Evolutionary conservation across 768 basidiomycete species (phyloP).

Genomic region (Tylopilus felleus): DNA sequence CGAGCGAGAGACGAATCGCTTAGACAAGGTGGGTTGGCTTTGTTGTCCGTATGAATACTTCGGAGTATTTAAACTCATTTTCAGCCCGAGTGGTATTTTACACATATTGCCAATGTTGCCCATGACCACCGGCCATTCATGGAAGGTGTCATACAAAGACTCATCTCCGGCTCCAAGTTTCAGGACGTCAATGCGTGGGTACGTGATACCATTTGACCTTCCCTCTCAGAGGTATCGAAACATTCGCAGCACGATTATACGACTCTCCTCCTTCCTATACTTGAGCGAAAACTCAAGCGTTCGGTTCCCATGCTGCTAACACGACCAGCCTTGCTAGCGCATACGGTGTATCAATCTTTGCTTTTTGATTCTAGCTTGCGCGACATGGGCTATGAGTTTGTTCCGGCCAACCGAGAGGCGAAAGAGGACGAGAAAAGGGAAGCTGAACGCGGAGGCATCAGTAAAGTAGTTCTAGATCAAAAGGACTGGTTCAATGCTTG

Average conservation of each 20-base stretch:
- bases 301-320: conserved; percentile 71
- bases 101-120: conserved; percentile 81
- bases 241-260: conserved; percentile 77
- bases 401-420: conserved; percentile 20
- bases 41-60: background rate
- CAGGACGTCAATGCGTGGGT: conserved; percentile 74
- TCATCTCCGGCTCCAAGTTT: conserved; percentile 65
- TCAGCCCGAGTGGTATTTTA: conserved; percentile 97
- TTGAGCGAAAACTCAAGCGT: conserved; percentile 70
- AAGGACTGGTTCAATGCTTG: conserved; percentile 90
- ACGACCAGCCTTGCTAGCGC: conserved; percentile 84
- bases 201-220: conserved; percentile 20
- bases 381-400: conserved; percentile 68
- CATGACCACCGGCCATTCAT: conserved; percentile 86
- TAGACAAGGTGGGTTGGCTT: conserved; percentile 71
- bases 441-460: conserved; percentile 68
- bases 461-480: conserved; percentile 76
- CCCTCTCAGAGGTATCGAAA: background rate
- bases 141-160: conserved; percentile 65
- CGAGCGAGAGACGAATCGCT: conserved; percentile 77
- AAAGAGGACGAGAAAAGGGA: conserved; percentile 18
- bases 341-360: conserved; percentile 92
- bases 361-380: conserved; percentile 77
- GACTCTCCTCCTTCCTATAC: conserved; percentile 68
- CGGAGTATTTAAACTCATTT: background rate